Percentiles rank a stretch among this genome's conserved stretches.
These are phyloP conservation scores for Ilyonectria sp. DNA, from an alignment of 2,329 filamentous ascomycete species.

Conservation along the genomic window DNA sequence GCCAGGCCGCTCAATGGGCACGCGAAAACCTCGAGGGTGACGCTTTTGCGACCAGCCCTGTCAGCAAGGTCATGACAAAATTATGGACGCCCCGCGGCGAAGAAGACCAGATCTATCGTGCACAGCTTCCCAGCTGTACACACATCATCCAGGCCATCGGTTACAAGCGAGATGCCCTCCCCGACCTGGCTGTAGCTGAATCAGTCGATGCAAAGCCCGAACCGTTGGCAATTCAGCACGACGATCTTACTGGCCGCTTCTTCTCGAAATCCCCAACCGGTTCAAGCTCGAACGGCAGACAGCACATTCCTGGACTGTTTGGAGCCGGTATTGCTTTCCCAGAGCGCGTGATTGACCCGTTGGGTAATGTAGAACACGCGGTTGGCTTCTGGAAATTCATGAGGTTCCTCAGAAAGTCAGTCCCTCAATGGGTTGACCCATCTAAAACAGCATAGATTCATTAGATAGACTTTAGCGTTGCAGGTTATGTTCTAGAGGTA, in stretches of 20 bases:
- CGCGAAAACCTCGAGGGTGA: slow-evolving; percentile 70
- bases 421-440: slow-evolving; percentile 51
- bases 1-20: slow-evolving; percentile 72
- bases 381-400: slow-evolving; percentile 79
- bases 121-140: slow-evolving; percentile 64
- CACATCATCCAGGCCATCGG: slow-evolving; percentile 73
- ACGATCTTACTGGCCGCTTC: slow-evolving; percentile 42
- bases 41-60: slow-evolving; percentile 60
- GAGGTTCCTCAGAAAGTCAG: slow-evolving; percentile 71
- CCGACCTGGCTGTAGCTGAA: slow-evolving; percentile 56
- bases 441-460: not conserved
- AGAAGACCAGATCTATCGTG: slow-evolving; percentile 61
- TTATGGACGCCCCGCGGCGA: slow-evolving; percentile 59
- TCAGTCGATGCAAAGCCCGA: slow-evolving; percentile 44
- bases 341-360: slow-evolving; percentile 71
- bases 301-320: slow-evolving; percentile 66
- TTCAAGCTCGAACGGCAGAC: slow-evolving; percentile 21
- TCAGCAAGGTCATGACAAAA: slow-evolving; percentile 62
- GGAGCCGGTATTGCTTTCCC: slow-evolving; percentile 77
- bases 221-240: slow-evolving; percentile 64
- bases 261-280: slow-evolving; percentile 18
- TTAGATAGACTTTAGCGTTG: not conserved
- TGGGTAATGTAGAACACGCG: slow-evolving; percentile 73
- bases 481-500: not conserved
- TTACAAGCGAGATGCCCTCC: slow-evolving; percentile 66